Conservation (phyloP, 768 basidiomycete species). For the Tulasnella sp. region DNA sequence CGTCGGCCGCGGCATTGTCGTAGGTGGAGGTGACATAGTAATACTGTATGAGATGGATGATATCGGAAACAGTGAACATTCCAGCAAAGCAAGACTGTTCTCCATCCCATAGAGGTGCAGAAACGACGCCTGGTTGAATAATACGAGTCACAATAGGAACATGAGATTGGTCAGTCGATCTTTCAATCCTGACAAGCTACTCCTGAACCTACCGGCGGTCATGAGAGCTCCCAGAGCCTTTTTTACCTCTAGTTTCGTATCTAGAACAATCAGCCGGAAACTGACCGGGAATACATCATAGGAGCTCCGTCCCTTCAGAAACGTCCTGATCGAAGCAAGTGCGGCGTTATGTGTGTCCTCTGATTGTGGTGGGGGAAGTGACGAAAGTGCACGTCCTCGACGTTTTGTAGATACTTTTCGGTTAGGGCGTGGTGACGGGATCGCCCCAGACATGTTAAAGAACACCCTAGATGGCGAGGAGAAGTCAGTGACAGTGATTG, state of each 20-base stretch:
- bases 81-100: slow-evolving; percentile 86
- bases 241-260: slow-evolving; percentile 91
- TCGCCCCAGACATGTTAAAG: neutral
- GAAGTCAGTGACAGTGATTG: no score
- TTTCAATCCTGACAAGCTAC: neutral
- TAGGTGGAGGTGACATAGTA: slow-evolving; percentile 78
- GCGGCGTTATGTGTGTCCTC: slow-evolving; percentile 26
- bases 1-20: slow-evolving; percentile 77
- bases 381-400: neutral
- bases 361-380: slow-evolving; percentile 1
- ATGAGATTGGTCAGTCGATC: neutral
- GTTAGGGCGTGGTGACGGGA: slow-evolving; percentile 2
- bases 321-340: slow-evolving; percentile 47
- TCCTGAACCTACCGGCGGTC: slow-evolving; percentile 36
- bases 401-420: neutral
- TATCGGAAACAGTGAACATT: slow-evolving; percentile 98
- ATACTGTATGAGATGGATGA: slow-evolving; percentile 98
- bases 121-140: slow-evolving; percentile 66
- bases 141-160: neutral
- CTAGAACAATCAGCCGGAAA: slow-evolving; percentile 91
- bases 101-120: slow-evolving; percentile 96
- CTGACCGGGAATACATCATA: slow-evolving; percentile 98
- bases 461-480: no score
- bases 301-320: slow-evolving; percentile 72
- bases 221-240: slow-evolving; percentile 78